A percentile compares a stretch with the other conserved stretches of the same genome.
These are phyloP conservation scores for Blastocystis sp. DNA, from an alignment of 352 stramenopile species.

Conservation along the genomic window DNA sequence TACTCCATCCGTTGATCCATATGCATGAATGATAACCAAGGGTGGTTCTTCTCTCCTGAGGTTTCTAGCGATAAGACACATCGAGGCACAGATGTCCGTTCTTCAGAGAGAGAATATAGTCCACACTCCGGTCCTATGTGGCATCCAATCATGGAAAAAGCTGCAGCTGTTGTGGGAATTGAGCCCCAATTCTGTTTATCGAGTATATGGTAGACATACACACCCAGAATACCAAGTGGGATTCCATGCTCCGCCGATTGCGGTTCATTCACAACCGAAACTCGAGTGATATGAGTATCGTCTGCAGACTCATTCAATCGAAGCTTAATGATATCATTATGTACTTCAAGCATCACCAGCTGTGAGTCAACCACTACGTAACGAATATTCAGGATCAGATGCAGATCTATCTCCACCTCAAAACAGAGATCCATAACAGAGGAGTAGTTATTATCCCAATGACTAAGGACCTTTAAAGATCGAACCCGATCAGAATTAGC, in stretches of 20 bases:
- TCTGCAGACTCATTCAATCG: neutral
- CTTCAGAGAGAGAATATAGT: neutral
- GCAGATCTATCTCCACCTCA: neutral
- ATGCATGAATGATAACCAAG: slow-evolving; percentile 12
- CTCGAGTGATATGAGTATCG: neutral
- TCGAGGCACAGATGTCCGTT: neutral
- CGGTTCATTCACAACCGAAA: neutral
- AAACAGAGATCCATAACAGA: neutral
- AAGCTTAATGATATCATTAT: neutral
- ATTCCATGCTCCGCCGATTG: neutral
- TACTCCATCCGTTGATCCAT: neutral
- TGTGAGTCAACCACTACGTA: neutral
- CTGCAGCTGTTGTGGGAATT: neutral
- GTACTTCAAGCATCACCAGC: neutral
- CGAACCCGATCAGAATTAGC: neutral
- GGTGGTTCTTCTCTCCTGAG: neutral
- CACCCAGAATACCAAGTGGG: neutral
- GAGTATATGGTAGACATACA: neutral
- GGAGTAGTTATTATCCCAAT: neutral
- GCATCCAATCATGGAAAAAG: slow-evolving; percentile 2
- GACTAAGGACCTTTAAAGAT: neutral
- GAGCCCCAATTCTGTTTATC: neutral
- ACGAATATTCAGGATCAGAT: neutral
- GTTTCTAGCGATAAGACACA: neutral
- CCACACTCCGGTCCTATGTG: neutral